phyloP scores from a whole-genome alignment of 2,329 filamentous ascomycete species.

The Botryotinia globosa region DNA sequence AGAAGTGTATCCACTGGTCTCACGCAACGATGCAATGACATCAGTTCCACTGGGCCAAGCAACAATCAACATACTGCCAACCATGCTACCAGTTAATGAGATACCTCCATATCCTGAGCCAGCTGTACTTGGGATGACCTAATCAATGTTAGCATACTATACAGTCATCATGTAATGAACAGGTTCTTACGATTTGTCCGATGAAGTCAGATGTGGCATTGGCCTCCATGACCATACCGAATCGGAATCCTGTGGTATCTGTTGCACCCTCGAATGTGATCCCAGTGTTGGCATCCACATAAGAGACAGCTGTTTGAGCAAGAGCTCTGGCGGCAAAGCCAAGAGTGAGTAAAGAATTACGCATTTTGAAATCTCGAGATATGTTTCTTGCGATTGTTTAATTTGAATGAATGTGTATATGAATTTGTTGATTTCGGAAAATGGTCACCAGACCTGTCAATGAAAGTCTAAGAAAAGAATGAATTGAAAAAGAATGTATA shows the following conservation, averaged over 20 bases:
- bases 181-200: conserved; percentile 49
- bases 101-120: conserved; percentile 48
- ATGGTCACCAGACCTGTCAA: conserved; percentile 18
- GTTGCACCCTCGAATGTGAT: conserved; percentile 45
- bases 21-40: conserved; percentile 43
- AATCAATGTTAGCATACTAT: neutral
- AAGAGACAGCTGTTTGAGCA: conserved; percentile 32
- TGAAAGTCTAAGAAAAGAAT: conserved; percentile 16
- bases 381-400: neutral
- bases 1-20: conserved; percentile 46
- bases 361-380: conserved; percentile 10
- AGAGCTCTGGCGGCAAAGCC: conserved; percentile 14
- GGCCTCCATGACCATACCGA: conserved; percentile 52
- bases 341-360: conserved; percentile 10
- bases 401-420: conserved; percentile 13
- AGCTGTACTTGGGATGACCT: conserved; percentile 22
- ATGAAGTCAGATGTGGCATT: conserved; percentile 51
- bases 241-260: conserved; percentile 42
- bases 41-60: conserved; percentile 49
- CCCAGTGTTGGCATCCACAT: conserved; percentile 45
- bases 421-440: neutral
- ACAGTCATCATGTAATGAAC: neutral
- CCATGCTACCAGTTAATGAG: conserved; percentile 48
- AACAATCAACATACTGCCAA: conserved; percentile 46
- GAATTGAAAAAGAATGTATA: conserved; percentile 19